Evolutionary conservation across 257 asterid species (phyloP).

Genomic region (Handroanthus guayacan): DNA sequence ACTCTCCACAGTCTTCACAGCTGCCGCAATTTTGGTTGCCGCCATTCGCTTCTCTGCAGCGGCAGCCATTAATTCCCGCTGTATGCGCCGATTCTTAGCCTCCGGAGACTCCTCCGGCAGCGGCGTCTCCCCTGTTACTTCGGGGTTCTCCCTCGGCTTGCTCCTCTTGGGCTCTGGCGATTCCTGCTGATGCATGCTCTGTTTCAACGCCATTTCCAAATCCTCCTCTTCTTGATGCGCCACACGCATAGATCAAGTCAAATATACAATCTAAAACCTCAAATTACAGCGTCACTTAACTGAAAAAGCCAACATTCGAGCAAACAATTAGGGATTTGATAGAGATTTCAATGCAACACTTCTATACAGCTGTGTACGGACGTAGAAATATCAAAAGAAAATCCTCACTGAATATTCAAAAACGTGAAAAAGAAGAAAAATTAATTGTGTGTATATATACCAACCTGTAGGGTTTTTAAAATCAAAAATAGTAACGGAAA

Average conservation of each 20-base stretch:
- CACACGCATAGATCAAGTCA: constrained; percentile 45
- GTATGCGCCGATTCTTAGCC: constrained; percentile 55
- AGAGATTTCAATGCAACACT: constrained; percentile 20
- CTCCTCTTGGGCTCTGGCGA: constrained; percentile 97
- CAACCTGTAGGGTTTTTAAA: constrained; percentile 30
- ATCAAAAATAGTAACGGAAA: constrained; percentile 27
- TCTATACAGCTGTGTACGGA: background rate
- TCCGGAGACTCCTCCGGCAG: constrained; percentile 60
- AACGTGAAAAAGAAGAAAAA: background rate
- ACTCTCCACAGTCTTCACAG: constrained; percentile 45
- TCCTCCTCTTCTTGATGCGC: constrained; percentile 85
- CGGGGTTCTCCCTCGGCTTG: constrained; percentile 66
- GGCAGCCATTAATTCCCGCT: constrained; percentile 94
- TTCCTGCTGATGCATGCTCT: constrained; percentile 75
- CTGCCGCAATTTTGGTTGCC: constrained; percentile 45
- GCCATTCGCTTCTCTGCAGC: constrained; percentile 97
- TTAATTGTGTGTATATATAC: background rate
- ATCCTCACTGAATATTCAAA: constrained; percentile 13
- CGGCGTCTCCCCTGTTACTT: constrained; percentile 41
- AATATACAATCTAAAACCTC: constrained; percentile 21
- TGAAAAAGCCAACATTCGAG: constrained; percentile 29
- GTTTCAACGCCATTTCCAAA: constrained; percentile 67
- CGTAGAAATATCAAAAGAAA: background rate
- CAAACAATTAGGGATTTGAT: constrained; percentile 46
- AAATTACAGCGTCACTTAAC: constrained; percentile 23